A percentile compares a stretch with the other conserved stretches of the same genome.
These are phyloP conservation scores for Juglanconis juglandina DNA, from an alignment of 2,329 filamentous ascomycete genomes.

Conservation along the genomic window DNA sequence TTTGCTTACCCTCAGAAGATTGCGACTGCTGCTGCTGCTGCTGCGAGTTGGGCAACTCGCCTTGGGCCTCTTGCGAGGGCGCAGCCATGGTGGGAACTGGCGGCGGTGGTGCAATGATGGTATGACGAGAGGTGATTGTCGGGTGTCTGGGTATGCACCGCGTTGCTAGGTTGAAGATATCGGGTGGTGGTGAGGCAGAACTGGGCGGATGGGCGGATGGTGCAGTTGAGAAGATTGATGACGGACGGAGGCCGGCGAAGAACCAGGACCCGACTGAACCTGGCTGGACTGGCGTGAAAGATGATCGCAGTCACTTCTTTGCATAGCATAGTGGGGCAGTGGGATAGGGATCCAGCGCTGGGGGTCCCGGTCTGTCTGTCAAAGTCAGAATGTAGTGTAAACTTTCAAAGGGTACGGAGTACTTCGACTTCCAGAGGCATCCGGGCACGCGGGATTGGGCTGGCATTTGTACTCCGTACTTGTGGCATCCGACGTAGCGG, in stretches of 20 bases:
- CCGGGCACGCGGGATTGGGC: background rate
- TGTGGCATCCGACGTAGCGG: background rate
- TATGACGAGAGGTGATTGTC: background rate
- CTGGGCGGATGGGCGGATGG: background rate
- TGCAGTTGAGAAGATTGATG: slow-evolving; percentile 16
- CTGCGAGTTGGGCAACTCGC: slow-evolving; percentile 7
- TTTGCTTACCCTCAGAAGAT: slow-evolving; percentile 13
- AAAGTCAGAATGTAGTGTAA: too few species aligned
- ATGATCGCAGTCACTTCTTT: background rate
- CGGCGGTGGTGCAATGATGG: background rate
- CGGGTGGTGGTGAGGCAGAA: slow-evolving; percentile 14
- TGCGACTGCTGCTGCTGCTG: background rate
- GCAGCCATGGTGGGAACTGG: slow-evolving; percentile 10
- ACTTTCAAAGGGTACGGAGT: too few species aligned
- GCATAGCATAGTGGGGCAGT: background rate
- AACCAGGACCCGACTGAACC: background rate
- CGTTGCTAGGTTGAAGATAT: background rate
- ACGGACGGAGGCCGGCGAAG: slow-evolving; percentile 5
- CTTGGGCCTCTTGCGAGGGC: slow-evolving; percentile 17
- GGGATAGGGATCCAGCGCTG: background rate
- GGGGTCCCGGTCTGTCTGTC: too few species aligned
- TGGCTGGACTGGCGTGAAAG: background rate
- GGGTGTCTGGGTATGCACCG: background rate
- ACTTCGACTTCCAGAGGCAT: background rate
- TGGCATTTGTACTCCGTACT: background rate